Conservation (phyloP, 495 filamentous ascomycete genomes). For the Daldinia bambusicola region DNA sequence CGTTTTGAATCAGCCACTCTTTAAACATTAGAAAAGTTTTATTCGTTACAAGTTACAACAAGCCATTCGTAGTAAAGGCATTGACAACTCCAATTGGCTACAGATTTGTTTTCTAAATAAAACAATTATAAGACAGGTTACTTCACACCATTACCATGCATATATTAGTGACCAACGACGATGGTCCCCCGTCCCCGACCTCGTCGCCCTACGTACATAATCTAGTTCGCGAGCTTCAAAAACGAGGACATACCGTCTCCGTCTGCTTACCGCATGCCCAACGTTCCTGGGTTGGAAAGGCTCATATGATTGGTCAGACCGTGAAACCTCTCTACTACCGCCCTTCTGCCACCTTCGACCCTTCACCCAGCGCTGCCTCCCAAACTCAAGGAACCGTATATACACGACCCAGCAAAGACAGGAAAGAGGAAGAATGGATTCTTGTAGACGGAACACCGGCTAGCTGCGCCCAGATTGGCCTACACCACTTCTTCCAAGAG, state of each 20-base stretch:
- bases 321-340: conserved; percentile 92
- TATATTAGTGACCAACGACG: conserved; percentile 77
- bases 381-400: conserved; percentile 41
- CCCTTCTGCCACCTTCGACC: conserved; percentile 62
- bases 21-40: background rate
- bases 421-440: conserved; percentile 83
- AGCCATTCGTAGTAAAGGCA: background rate
- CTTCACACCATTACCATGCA: conserved; percentile 49
- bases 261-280: conserved; percentile 92
- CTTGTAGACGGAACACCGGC: conserved; percentile 90
- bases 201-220: conserved; percentile 94
- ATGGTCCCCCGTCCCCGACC: conserved; percentile 90
- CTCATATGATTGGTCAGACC: conserved; percentile 87
- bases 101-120: background rate
- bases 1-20: background rate
- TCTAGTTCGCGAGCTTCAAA: conserved; percentile 80
- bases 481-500: conserved; percentile 85
- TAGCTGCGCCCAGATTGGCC: conserved; percentile 87
- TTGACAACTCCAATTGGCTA: conserved; percentile 19
- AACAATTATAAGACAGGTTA: background rate
- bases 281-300: conserved; percentile 98
- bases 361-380: conserved; percentile 51
- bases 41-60: background rate
- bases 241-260: conserved; percentile 81
- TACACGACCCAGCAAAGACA: conserved; percentile 60